Conservation (phyloP, 495 filamentous ascomycete genomes). For the Penicillium longicatenatum region DNA sequence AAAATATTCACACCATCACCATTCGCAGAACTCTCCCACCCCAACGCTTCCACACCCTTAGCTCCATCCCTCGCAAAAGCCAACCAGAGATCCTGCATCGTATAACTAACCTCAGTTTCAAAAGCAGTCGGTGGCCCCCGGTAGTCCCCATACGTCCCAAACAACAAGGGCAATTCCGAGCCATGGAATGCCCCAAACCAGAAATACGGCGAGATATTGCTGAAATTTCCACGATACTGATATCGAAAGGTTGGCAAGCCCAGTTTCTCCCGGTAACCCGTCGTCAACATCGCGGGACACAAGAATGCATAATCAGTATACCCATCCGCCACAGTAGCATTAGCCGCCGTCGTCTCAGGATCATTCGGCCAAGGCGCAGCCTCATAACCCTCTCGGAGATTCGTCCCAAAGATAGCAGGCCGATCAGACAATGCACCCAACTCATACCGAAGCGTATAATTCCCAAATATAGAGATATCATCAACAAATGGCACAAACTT, state of each 20-base stretch:
- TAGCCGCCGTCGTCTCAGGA: neutral
- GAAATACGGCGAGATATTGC: slow-evolving; percentile 1
- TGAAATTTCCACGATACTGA: slow-evolving; percentile 1
- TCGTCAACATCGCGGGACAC: neutral
- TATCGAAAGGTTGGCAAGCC: neutral
- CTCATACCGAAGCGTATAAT: neutral
- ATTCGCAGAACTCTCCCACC: neutral
- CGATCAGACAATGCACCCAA: neutral
- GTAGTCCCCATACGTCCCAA: neutral
- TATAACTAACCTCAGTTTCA: slow-evolving; percentile 1
- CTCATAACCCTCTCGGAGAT: neutral
- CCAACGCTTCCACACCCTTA: neutral
- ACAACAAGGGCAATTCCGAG: neutral
- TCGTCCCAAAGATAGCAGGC: neutral
- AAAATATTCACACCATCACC: neutral
- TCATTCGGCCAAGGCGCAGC: neutral
- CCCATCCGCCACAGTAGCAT: neutral
- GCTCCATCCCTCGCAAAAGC: slow-evolving; percentile 3
- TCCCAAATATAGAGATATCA: neutral
- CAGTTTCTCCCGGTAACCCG: neutral
- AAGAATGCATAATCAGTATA: neutral
- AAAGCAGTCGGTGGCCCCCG: neutral
- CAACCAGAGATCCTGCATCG: slow-evolving; percentile 5
- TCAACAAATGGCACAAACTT: neutral
- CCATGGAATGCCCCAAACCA: neutral